phyloP scores from a whole-genome alignment of 805 yeast genomes.

The Millerozyma acaciae region DNA sequence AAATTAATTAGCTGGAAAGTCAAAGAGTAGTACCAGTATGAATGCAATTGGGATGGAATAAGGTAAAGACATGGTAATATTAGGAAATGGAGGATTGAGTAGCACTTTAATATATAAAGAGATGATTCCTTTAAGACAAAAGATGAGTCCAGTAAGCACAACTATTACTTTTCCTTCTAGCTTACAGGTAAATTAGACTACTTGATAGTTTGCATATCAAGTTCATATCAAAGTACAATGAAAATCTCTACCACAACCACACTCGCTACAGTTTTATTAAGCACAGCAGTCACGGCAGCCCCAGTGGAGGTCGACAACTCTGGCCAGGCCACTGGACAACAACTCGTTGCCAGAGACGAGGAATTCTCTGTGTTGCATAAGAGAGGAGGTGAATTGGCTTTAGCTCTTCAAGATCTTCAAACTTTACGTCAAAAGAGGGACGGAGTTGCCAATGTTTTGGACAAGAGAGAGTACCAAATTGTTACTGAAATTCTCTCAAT shows the following conservation, averaged over 20 bases:
- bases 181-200: too few species aligned
- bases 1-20: too few species aligned
- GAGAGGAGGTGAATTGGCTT: slow-evolving; percentile 17
- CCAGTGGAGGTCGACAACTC: slow-evolving; percentile 20
- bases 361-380: slow-evolving; percentile 22
- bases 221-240: too few species aligned
- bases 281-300: slow-evolving; percentile 28
- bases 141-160: too few species aligned
- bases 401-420: slow-evolving; percentile 16
- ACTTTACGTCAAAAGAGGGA: slow-evolving; percentile 27
- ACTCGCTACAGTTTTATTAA: slow-evolving; percentile 25
- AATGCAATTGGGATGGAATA: too few species aligned
- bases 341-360: slow-evolving; percentile 9
- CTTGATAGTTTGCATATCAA: too few species aligned
- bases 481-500: slow-evolving; percentile 38
- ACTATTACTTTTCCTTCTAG: too few species aligned
- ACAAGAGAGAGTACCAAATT: slow-evolving; percentile 35
- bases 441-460: slow-evolving; percentile 19
- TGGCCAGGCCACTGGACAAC: slow-evolving; percentile 2
- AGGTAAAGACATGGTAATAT: too few species aligned
- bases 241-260: slow-evolving; percentile 30
- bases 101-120: too few species aligned
- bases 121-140: too few species aligned
- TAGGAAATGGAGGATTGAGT: too few species aligned
- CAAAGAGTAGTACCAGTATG: too few species aligned